Evolutionary conservation across 164 flowering plant species (phyloP).

Genomic region (Vitis cinerea): DNA sequence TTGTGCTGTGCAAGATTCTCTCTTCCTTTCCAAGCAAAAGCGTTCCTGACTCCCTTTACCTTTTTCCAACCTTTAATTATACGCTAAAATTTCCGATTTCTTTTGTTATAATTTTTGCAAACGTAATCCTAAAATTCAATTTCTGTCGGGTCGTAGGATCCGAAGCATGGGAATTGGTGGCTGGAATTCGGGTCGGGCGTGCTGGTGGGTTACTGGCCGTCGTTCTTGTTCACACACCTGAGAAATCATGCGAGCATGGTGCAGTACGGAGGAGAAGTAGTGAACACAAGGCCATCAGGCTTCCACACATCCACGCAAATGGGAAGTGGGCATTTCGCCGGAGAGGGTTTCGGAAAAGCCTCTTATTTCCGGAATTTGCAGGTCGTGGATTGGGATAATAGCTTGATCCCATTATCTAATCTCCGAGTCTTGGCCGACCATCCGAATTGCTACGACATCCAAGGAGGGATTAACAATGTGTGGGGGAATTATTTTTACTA

Average conservation of each 20-base stretch:
- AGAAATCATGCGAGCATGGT: constrained; percentile 47
- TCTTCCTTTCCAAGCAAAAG: constrained; percentile 16
- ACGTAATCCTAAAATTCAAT: too few relatives aligned
- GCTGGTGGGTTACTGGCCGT: constrained; percentile 62
- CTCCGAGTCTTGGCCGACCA: constrained; percentile 56
- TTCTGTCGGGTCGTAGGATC: constrained; percentile 32
- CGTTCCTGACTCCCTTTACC: constrained; percentile 1
- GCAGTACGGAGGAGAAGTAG: constrained; percentile 56
- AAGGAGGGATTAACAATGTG: constrained; percentile 51
- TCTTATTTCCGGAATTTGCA: constrained; percentile 62
- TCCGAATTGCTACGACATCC: constrained; percentile 59
- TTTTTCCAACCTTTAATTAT: background rate
- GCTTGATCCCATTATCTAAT: constrained; percentile 44
- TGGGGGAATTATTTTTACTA: constrained; percentile 76
- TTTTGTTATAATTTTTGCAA: background rate
- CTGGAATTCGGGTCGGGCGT: constrained; percentile 48
- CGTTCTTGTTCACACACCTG: constrained; percentile 46
- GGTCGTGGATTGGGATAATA: constrained; percentile 66
- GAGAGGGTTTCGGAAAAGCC: constrained; percentile 67
- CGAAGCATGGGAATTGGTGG: constrained; percentile 69
- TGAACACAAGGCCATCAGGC: constrained; percentile 35
- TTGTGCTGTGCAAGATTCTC: constrained; percentile 22
- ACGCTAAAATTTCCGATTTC: background rate
- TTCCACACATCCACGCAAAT: constrained; percentile 57
- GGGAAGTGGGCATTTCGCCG: constrained; percentile 77